phyloP scores from a whole-genome alignment of 352 stramenopile genomes.

The Phytophthora pseudosyringae region DNA sequence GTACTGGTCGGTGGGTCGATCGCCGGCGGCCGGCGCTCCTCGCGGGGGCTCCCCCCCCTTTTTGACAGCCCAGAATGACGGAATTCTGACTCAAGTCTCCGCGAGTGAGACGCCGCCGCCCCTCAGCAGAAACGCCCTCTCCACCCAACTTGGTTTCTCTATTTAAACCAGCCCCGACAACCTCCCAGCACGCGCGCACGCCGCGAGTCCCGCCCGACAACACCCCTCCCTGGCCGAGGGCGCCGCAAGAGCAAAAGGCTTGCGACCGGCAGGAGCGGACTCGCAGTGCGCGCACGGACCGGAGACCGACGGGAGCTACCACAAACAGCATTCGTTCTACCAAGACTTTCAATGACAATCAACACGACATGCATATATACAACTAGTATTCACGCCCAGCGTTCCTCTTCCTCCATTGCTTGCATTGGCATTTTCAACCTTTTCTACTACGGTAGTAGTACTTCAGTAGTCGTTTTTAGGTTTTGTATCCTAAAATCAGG shows the following conservation, averaged over 20 bases:
- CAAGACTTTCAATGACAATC: conserved; percentile 12
- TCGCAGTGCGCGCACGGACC: conserved; percentile 1
- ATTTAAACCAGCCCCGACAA: conserved; percentile 23
- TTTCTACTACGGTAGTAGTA: no score
- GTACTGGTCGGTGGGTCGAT: conserved; percentile 52
- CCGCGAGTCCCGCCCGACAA: conserved; percentile 27
- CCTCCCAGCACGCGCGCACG: conserved; percentile 10
- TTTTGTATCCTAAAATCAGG: not conserved
- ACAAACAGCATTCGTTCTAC: conserved; percentile 25
- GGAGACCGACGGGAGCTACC: conserved; percentile 12
- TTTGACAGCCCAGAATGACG: conserved; percentile 43
- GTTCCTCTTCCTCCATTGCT: not conserved
- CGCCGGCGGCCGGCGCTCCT: conserved; percentile 30
- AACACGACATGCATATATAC: not conserved
- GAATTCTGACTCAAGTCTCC: conserved; percentile 43
- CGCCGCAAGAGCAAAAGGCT: conserved; percentile 37
- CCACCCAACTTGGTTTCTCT: conserved; percentile 42
- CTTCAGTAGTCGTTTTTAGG: no score
- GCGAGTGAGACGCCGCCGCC: conserved; percentile 22
- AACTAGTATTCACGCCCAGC: not conserved
- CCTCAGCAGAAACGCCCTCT: conserved; percentile 22
- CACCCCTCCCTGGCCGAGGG: conserved; percentile 41
- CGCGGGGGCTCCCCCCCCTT: conserved; percentile 24
- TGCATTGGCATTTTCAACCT: not conserved
- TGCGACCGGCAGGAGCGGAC: conserved; percentile 28